Evolutionary conservation across 306 rosid genomes (phyloP).

Genomic region (Prosopis cineraria): DNA sequence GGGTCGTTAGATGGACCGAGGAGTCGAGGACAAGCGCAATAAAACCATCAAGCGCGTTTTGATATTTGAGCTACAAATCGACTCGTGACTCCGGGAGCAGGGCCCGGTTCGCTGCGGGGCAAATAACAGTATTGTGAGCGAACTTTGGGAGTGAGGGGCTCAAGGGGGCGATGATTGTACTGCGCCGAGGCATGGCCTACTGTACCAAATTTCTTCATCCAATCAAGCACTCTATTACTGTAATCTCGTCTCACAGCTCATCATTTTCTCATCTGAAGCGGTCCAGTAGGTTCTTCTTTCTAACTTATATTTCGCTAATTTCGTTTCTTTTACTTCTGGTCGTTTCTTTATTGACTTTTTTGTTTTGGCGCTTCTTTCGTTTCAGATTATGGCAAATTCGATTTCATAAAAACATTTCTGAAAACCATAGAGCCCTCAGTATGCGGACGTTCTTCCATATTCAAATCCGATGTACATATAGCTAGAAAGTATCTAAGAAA

Average conservation of each 20-base stretch:
- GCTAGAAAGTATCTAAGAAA: slow-evolving; percentile 37
- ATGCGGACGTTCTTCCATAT: slow-evolving; percentile 34
- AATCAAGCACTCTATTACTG: slow-evolving; percentile 30
- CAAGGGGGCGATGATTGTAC: neutral
- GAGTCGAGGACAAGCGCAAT: too few species aligned
- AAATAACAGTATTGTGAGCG: neutral
- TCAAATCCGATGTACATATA: slow-evolving; percentile 19
- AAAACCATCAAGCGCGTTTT: neutral
- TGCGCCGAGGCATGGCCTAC: slow-evolving; percentile 27
- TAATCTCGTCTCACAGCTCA: slow-evolving; percentile 22
- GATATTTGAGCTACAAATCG: neutral
- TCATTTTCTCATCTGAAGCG: slow-evolving; percentile 30
- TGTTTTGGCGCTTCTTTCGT: neutral
- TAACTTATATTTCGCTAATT: neutral
- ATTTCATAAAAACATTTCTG: slow-evolving; percentile 24
- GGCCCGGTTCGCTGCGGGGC: neutral
- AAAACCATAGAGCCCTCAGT: slow-evolving; percentile 36
- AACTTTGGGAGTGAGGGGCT: neutral
- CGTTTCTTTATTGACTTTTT: neutral
- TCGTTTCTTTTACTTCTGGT: neutral
- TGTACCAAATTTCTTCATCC: slow-evolving; percentile 36
- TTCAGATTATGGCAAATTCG: slow-evolving; percentile 45
- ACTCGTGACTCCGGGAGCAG: neutral
- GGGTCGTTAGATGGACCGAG: too few species aligned
- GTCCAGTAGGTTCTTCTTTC: slow-evolving; percentile 30